A percentile compares a stretch with the other conserved stretches of the same genome.
phyloP scores from a whole-genome alignment of 108 stramenopile species.

The Nitzschia palea region DNA sequence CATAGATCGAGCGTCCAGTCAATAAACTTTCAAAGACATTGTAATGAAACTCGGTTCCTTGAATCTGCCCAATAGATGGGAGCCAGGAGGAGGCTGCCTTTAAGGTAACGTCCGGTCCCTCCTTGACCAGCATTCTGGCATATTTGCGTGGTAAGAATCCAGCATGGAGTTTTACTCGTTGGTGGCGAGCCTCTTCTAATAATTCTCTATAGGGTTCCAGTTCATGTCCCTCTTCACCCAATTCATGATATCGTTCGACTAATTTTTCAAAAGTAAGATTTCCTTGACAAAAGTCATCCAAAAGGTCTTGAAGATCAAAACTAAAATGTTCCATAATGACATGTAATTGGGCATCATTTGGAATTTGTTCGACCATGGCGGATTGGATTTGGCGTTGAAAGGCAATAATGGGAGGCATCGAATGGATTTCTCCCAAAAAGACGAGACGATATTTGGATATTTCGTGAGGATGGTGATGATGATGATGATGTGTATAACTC shows the following conservation, averaged over 20 bases:
- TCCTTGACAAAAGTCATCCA: constrained; percentile 48
- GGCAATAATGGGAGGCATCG: constrained; percentile 43
- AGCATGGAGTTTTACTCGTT: constrained; percentile 32
- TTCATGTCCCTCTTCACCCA: constrained; percentile 73
- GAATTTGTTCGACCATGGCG: constrained; percentile 24
- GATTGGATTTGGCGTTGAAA: constrained; percentile 34
- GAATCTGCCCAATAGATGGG: constrained; percentile 20
- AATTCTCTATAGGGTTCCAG: constrained; percentile 55
- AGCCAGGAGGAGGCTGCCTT: constrained; percentile 36
- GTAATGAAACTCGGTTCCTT: constrained; percentile 49
- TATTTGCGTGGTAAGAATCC: constrained; percentile 45
- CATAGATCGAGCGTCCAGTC: constrained; percentile 36
- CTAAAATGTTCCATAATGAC: constrained; percentile 79
- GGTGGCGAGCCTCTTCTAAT: constrained; percentile 40
- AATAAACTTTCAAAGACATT: constrained; percentile 55
- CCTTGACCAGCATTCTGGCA: constrained; percentile 42
- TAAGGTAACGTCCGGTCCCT: constrained; percentile 29
- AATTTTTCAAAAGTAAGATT: constrained; percentile 48
- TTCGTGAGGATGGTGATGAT: constrained; percentile 10
- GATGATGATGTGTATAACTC: neutral
- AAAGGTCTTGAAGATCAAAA: constrained; percentile 66
- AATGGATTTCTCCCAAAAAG: constrained; percentile 55
- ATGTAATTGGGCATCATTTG: constrained; percentile 37
- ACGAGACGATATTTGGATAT: constrained; percentile 33
- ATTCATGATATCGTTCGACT: constrained; percentile 47